These are phyloP conservation scores for Flaveria robusta DNA, from an alignment of 129 eudicot species.

Conservation along the genomic window DNA sequence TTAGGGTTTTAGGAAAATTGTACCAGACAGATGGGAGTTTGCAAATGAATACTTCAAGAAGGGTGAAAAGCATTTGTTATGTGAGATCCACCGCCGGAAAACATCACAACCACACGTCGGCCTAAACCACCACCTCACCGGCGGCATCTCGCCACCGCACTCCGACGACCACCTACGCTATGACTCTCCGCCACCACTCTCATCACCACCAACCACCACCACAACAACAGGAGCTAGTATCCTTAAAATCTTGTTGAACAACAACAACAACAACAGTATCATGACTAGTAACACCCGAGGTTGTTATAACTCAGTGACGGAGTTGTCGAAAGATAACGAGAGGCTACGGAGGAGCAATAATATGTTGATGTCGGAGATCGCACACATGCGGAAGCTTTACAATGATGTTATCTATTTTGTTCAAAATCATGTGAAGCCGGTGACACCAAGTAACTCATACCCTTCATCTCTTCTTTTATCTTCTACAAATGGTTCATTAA, in stretches of 20 bases:
- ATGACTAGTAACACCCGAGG: background rate
- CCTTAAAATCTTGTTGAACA: slow-evolving; percentile 23
- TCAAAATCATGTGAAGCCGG: slow-evolving; percentile 90
- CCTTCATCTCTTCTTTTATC: slow-evolving; percentile 45
- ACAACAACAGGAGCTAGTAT: slow-evolving; percentile 6
- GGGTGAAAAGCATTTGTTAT: slow-evolving; percentile 80
- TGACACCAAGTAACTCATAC: slow-evolving; percentile 57
- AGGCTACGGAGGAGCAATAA: slow-evolving; percentile 74
- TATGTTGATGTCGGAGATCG: slow-evolving; percentile 80
- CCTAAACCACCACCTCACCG: slow-evolving; percentile 51
- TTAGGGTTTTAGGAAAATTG: slow-evolving; percentile 95
- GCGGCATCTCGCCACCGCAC: slow-evolving; percentile 80
- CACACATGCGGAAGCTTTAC: slow-evolving; percentile 89
- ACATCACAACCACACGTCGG: slow-evolving; percentile 71
- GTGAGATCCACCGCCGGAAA: slow-evolving; percentile 94
- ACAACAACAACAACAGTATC: background rate
- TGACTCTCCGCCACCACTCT: slow-evolving; percentile 54
- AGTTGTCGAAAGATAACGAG: slow-evolving; percentile 83
- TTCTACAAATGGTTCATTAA: slow-evolving; percentile 6
- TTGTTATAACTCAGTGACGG: slow-evolving; percentile 43
- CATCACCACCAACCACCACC: slow-evolving; percentile 46
- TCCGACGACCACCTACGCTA: slow-evolving; percentile 59
- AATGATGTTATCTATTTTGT: slow-evolving; percentile 90
- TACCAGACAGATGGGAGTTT: slow-evolving; percentile 98
- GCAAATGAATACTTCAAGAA: slow-evolving; percentile 84